Conservation (phyloP, 2,329 filamentous ascomycete species). For the Parastagonospora nodorum region DNA sequence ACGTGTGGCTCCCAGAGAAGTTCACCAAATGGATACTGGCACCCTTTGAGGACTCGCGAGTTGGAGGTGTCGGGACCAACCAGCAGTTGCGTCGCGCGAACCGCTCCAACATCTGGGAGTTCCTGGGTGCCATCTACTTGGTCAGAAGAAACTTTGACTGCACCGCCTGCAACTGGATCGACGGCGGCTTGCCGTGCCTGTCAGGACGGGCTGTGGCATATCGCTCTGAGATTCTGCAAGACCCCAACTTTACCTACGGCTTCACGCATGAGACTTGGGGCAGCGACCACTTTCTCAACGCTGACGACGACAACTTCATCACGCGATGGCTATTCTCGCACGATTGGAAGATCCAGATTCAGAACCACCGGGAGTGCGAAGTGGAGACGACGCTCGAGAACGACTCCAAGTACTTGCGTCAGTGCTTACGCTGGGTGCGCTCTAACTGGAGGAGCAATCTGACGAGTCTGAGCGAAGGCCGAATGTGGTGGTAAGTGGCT, state of each 20-base stretch:
- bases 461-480: conserved; percentile 82
- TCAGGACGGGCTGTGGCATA: conserved; percentile 94
- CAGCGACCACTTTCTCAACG: conserved; percentile 81
- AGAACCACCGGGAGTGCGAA: conserved; percentile 83
- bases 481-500: conserved; percentile 80
- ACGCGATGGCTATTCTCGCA: conserved; percentile 94
- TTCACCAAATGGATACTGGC: conserved; percentile 91
- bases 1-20: conserved; percentile 88
- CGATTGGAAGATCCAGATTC: conserved; percentile 92
- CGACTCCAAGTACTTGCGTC: conserved; percentile 84
- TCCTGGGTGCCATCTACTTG: conserved; percentile 88
- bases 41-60: conserved; percentile 81
- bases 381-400: conserved; percentile 93
- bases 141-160: conserved; percentile 96
- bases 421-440: conserved; percentile 92
- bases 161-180: conserved; percentile 90
- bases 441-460: conserved; percentile 98
- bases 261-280: conserved; percentile 83
- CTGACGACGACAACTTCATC: conserved; percentile 98
- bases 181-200: conserved; percentile 95
- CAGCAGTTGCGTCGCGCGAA: conserved; percentile 79
- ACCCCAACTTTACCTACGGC: conserved; percentile 81
- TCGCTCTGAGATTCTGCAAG: conserved; percentile 83
- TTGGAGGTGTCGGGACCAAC: conserved; percentile 91
- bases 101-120: conserved; percentile 74